Conservation (phyloP, 192 early-diverging fungal species). For the Podila clonocystis region DNA sequence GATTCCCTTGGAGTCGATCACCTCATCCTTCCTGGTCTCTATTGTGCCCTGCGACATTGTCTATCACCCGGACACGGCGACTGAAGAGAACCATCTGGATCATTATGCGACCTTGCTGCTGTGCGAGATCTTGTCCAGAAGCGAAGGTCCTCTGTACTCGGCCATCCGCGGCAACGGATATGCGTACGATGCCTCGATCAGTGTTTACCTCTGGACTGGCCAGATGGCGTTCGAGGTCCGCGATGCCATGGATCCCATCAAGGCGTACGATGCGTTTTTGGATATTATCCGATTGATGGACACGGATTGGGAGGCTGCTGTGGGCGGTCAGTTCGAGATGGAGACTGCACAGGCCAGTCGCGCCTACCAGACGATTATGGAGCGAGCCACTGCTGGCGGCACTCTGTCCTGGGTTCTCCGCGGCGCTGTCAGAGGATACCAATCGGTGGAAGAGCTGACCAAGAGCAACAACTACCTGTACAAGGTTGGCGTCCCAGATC, state of each 20-base stretch:
- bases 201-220: conserved; percentile 64
- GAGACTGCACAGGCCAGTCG: conserved; percentile 45
- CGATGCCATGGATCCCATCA: conserved; percentile 44
- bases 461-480: conserved; percentile 55
- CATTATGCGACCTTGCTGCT: conserved; percentile 68
- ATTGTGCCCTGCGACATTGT: conserved; percentile 57
- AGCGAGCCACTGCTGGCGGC: conserved; percentile 41
- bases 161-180: conserved; percentile 79
- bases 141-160: conserved; percentile 82
- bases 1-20: conserved; percentile 56
- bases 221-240: conserved; percentile 52
- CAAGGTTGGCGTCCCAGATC: conserved; percentile 57
- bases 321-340: conserved; percentile 44
- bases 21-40: conserved; percentile 55
- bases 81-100: conserved; percentile 54
- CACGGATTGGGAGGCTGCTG: conserved; percentile 34
- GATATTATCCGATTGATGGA: conserved; percentile 49
- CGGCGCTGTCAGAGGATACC: conserved; percentile 58
- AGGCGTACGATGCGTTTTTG: conserved; percentile 50
- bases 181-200: conserved; percentile 76
- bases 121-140: conserved; percentile 72
- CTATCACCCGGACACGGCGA: conserved; percentile 46
- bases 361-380: conserved; percentile 50
- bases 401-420: conserved; percentile 45
- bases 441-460: conserved; percentile 61